A percentile compares a stretch with the other conserved stretches of the same genome.
phyloP scores from a whole-genome alignment of 192 early-diverging fungal species.

The Gaertneriomyces semiglobifer region DNA sequence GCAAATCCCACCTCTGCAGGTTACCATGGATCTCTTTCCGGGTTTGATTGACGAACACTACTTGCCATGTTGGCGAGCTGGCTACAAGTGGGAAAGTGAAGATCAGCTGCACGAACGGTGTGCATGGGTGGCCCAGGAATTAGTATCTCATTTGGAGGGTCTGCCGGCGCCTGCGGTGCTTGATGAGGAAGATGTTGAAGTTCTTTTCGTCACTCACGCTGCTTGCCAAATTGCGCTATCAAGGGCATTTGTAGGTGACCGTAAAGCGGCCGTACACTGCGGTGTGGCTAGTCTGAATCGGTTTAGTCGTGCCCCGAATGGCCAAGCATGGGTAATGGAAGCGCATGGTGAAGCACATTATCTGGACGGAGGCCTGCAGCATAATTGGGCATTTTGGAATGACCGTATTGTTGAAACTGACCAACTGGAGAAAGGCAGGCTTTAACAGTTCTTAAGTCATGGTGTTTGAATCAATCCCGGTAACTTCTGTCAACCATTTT shows the following conservation, averaged over 20 bases:
- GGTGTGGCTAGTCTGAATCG: constrained; percentile 25
- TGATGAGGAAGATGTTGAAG: constrained; percentile 1
- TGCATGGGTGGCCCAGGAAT: background rate
- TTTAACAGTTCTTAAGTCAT: no score
- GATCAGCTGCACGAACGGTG: constrained; percentile 29
- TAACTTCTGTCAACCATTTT: background rate
- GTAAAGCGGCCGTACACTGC: constrained; percentile 1
- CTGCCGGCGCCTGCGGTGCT: background rate
- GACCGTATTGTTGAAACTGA: background rate
- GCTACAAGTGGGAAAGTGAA: constrained; percentile 23
- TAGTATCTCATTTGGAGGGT: constrained; percentile 8
- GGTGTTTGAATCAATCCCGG: background rate
- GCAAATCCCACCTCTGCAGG: background rate
- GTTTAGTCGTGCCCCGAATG: background rate
- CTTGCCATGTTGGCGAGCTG: background rate
- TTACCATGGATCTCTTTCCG: constrained; percentile 8
- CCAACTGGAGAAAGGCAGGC: background rate
- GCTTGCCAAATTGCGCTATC: constrained; percentile 19
- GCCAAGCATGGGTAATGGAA: constrained; percentile 12
- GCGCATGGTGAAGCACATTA: constrained; percentile 13
- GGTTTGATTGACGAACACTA: constrained; percentile 12
- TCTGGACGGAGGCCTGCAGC: constrained; percentile 13
- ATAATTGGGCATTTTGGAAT: constrained; percentile 22
- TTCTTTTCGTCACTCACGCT: constrained; percentile 34
- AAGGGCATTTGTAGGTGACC: constrained; percentile 16